Base-by-base conservation (phyloP, 2,329 filamentous ascomycete species). In the Akanthomyces uredinophilus region DNA sequence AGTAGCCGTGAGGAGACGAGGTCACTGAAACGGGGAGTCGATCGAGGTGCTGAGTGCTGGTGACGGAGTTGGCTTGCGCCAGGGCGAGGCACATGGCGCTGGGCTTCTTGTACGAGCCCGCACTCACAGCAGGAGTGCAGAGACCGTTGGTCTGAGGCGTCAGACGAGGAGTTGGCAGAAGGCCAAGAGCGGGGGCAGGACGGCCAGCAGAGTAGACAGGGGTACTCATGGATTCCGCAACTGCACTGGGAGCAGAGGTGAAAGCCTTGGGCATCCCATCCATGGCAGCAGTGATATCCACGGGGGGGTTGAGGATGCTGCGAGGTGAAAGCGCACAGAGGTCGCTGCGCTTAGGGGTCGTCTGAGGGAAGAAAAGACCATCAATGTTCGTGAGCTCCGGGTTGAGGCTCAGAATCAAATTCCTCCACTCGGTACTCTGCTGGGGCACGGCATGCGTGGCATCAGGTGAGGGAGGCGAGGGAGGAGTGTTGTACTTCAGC, bases 401-500 rank as follows among this genome's bases (percentile, higher is more conserved):
- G 65, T 83, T 81, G 65, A 88, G 77, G 61, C 75, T 76, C 35
- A 86, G 71, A 66, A 88, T 83, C 53, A 87, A 76, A 29, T 78
- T 78, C 69, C 83, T 85, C 82, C 86, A 88, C 64, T 85, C 79
- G 54, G 76, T 72, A 60, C 77, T 79, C 68, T 83, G 80, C 52
- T 77, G 77, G 55, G 81, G 75, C 35, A 78, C 73, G 3, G 74
- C 63, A 63, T 75, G 76, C n/a, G 75, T 74, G 22, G 75, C 75
- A 47, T 82, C 83, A 2, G 84, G 79, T 8, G 84, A 81, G 7
- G 84, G 79, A 16, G 84, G 83, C 53, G 83, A 80, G 0, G 82
- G 80, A 13, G 92, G 90, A 29, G 92, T 91, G 16, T 90, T 93
- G 70, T 92, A 90, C 75, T 90, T 91, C 67, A 96, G 79, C 59